phyloP scores from a whole-genome alignment of 2,329 filamentous ascomycete genomes.

The Biscogniauxia marginata region DNA sequence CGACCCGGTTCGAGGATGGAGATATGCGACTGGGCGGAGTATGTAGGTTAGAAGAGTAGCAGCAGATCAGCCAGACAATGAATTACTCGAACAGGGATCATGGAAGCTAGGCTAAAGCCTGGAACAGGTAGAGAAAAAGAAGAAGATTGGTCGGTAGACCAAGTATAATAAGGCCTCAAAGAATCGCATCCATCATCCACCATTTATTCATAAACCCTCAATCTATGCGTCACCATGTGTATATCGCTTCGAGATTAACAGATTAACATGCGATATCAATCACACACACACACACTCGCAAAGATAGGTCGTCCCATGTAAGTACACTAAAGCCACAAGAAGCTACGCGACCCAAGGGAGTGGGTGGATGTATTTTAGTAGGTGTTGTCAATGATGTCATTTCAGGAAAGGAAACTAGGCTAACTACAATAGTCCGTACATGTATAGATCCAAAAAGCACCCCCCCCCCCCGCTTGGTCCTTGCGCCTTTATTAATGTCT shows the following conservation, averaged over 20 bases:
- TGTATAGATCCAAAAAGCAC: too few relatives aligned
- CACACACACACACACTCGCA: background rate
- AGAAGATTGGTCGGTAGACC: background rate
- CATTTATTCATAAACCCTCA: too few relatives aligned
- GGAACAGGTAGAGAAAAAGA: background rate
- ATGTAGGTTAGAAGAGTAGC: background rate
- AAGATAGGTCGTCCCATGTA: background rate
- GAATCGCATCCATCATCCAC: background rate
- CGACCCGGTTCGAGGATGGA: background rate
- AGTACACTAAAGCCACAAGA: background rate
- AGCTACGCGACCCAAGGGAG: background rate
- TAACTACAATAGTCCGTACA: too few relatives aligned
- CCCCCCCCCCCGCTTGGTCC: background rate
- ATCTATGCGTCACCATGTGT: too few relatives aligned
- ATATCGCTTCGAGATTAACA: too few relatives aligned
- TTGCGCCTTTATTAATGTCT: background rate
- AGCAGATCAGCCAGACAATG: background rate
- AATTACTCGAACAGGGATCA: background rate
- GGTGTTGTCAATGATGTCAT: background rate
- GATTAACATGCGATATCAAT: too few relatives aligned
- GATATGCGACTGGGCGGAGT: background rate
- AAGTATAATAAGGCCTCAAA: too few relatives aligned
- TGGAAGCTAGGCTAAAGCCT: background rate
- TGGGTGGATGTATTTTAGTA: background rate
- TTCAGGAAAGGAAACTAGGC: too few relatives aligned